These are phyloP conservation scores for Pythium oligandrum DNA, from an alignment of 352 stramenopile species.

Conservation along the genomic window DNA sequence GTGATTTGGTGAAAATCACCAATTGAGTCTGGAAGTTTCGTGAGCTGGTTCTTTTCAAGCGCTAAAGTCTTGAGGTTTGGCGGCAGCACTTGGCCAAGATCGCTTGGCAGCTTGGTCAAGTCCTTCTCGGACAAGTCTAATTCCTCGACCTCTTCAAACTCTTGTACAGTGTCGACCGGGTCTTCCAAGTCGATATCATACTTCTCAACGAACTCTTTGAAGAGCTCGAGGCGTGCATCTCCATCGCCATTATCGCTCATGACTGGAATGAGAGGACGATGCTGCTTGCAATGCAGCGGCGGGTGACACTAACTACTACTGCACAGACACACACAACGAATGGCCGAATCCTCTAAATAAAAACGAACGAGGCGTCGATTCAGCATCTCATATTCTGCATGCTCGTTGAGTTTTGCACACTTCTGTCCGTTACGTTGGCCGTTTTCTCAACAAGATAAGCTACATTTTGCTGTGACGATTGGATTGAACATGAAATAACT, in stretches of 20 bases:
- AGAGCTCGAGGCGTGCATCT: slow-evolving; percentile 34
- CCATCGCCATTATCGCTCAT: slow-evolving; percentile 52
- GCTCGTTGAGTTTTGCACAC: too few species aligned
- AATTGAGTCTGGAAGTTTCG: slow-evolving; percentile 45
- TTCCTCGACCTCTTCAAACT: slow-evolving; percentile 72
- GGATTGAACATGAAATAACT: too few species aligned
- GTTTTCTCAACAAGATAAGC: too few species aligned
- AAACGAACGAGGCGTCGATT: too few species aligned
- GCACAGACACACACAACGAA: not conserved
- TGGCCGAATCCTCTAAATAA: too few species aligned
- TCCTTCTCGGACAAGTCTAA: slow-evolving; percentile 80
- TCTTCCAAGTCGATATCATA: slow-evolving; percentile 70
- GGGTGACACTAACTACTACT: not conserved
- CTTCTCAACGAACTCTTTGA: slow-evolving; percentile 59
- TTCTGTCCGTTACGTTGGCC: too few species aligned
- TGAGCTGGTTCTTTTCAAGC: slow-evolving; percentile 76
- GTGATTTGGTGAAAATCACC: slow-evolving; percentile 45
- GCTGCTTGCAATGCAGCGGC: not conserved
- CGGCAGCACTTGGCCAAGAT: slow-evolving; percentile 46
- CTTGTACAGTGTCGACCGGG: slow-evolving; percentile 47
- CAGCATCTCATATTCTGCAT: too few species aligned
- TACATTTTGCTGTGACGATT: too few species aligned
- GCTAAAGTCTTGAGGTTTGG: slow-evolving; percentile 70
- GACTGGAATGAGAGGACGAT: not conserved
- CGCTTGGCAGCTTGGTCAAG: slow-evolving; percentile 44